Evolutionary conservation across 768 basidiomycete genomes (phyloP), one percentile per base, ranked within the genome.

Genomic region (Lactarius vividus): DNA sequence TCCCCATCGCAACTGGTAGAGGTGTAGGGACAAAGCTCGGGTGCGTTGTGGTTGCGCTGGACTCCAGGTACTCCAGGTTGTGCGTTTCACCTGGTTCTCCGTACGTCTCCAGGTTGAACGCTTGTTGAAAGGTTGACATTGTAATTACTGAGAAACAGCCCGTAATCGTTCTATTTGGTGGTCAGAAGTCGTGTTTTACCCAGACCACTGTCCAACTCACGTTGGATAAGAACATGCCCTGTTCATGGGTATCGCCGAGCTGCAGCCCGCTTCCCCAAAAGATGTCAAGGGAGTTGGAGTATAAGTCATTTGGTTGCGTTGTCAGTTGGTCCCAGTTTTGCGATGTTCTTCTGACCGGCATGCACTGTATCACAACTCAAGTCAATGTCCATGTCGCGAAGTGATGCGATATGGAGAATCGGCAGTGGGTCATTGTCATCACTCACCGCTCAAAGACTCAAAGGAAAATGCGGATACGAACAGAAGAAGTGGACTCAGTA

Each of bases 331-430:
- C 20, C 40, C 37, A 26, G 29, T 40, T 28, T 62, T 35, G 13
- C 57, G 60, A 26, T 42, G 23, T 28, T 66, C 42, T 35, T 53
- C 15, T 49, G 46, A 35, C 18, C 2, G 56, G 18, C 65, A 62
- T 66, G 9, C 44, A 53, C 65, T 66, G n/a, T 23, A 35, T 49
- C 31, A 44, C n/a, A 44, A 5, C 26, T 13, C 29, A 56, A 23
- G 56, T 66, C 39, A 66, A n/a, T 29, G 23, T 44, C 42, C 49
- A 23, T 9, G 1, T 35, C 28, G 5, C n/a, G 5, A 42, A 40
- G 26, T 1, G 52, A 26, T 9, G 29, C 16, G 26, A 31, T 56
- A 46, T 9, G 33, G 23, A 11, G 23, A 37, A 39, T n/a, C 15
- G 37, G 56, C 29, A 42, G 35, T 3, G 11, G 44, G 39, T 2